These are phyloP conservation scores for Trichaptum fuscoviolaceum DNA, from an alignment of 768 basidiomycete genomes.

Conservation along the genomic window DNA sequence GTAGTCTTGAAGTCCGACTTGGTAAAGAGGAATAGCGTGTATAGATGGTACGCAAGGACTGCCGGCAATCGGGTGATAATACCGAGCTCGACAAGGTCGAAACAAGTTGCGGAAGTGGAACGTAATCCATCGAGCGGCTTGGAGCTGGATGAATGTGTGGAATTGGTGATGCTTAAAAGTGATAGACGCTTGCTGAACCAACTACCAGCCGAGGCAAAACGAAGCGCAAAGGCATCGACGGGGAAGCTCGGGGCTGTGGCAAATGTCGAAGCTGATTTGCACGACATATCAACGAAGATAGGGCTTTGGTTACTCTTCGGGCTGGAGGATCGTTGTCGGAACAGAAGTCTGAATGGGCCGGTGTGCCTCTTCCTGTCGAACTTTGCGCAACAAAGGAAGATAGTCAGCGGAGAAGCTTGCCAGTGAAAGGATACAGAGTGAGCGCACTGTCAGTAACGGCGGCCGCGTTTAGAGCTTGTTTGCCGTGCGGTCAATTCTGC, in stretches of 20 bases:
- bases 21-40: constrained; percentile 30
- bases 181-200: background rate
- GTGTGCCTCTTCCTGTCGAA: background rate
- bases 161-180: background rate
- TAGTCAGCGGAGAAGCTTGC: background rate
- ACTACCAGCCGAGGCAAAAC: background rate
- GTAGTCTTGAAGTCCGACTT: constrained; percentile 30
- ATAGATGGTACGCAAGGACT: constrained; percentile 19
- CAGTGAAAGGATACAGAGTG: background rate
- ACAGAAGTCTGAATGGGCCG: background rate
- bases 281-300: background rate
- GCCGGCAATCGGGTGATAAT: background rate
- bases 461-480: background rate
- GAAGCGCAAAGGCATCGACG: too few relatives aligned
- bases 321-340: background rate
- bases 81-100: background rate
- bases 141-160: background rate
- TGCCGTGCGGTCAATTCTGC: background rate
- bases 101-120: background rate
- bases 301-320: background rate
- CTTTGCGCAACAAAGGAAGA: too few relatives aligned
- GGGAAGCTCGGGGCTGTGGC: background rate
- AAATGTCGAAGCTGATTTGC: background rate
- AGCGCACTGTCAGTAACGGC: background rate
- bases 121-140: background rate